These are phyloP conservation scores for Verticillium isaacii DNA, from an alignment of 2,329 filamentous ascomycete genomes.

Conservation along the genomic window DNA sequence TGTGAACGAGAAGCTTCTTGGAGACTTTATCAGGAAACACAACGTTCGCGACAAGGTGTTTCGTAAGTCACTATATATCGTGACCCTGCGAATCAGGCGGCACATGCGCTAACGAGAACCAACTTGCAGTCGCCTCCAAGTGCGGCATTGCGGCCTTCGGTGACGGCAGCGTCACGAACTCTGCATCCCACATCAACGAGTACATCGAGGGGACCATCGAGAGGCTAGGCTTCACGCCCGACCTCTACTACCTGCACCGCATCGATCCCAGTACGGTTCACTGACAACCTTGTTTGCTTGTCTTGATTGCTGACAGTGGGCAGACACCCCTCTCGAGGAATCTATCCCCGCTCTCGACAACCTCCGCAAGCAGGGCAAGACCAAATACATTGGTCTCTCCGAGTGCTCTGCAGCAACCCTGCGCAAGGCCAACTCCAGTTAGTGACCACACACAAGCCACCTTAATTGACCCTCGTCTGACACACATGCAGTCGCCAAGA, in stretches of 20 bases:
- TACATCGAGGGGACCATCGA: constrained; percentile 46
- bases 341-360: constrained; percentile 41
- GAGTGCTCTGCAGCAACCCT: constrained; percentile 40
- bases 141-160: constrained; percentile 37
- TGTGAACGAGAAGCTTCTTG: constrained; percentile 44
- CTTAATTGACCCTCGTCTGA: not conserved
- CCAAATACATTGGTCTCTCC: constrained; percentile 42
- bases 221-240: constrained; percentile 39
- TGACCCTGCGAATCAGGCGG: not conserved
- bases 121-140: constrained; percentile 37
- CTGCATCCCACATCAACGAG: constrained; percentile 36
- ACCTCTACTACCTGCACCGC: constrained; percentile 38
- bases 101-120: not conserved
- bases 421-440: constrained; percentile 38
- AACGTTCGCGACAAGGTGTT: constrained; percentile 45
- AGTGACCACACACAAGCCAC: not conserved
- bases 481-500: constrained; percentile 33
- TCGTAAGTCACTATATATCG: constrained; percentile 20
- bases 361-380: constrained; percentile 39
- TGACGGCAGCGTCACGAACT: constrained; percentile 33
- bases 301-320: not conserved
- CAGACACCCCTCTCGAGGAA: constrained; percentile 37
- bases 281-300: not conserved
- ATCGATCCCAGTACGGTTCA: constrained; percentile 35
- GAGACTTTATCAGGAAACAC: constrained; percentile 45